Conservation (phyloP, 2,329 filamentous ascomycete species). For the Sporothrix sp. region DNA sequence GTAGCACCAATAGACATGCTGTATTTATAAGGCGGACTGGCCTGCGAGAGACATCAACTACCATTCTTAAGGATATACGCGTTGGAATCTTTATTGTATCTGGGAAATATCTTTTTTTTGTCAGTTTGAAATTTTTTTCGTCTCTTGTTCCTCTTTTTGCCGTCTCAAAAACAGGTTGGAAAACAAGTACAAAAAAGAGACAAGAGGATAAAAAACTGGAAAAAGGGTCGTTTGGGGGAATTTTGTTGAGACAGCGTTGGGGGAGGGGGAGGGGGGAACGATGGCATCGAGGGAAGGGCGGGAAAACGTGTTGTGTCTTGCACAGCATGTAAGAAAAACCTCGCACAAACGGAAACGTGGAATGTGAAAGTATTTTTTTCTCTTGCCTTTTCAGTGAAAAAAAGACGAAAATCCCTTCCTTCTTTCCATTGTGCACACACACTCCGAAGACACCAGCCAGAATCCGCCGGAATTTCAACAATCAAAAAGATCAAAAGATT, state of each 20-base stretch:
- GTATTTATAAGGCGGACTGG: too few relatives aligned
- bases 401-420: slow-evolving; percentile 14
- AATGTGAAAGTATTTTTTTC: slow-evolving; percentile 6
- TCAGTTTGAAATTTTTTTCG: not conserved
- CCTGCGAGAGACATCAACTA: not conserved
- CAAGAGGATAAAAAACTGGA: not conserved
- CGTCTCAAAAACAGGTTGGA: not conserved
- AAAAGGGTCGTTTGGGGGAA: too few relatives aligned
- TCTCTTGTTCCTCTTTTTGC: slow-evolving; percentile 2
- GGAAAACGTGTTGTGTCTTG: slow-evolving; percentile 10
- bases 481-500: slow-evolving; percentile 47
- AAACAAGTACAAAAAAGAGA: slow-evolving; percentile 3
- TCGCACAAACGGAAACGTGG: slow-evolving; percentile 11
- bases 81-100: slow-evolving; percentile 6
- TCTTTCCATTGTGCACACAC: slow-evolving; percentile 50
- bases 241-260: slow-evolving; percentile 11
- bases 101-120: slow-evolving; percentile 7
- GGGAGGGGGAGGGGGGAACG: not conserved
- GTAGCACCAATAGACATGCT: too few relatives aligned
- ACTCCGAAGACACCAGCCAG: not conserved
- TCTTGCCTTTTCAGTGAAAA: slow-evolving; percentile 10
- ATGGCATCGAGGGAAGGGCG: slow-evolving; percentile 3
- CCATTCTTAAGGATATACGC: not conserved
- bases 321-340: slow-evolving; percentile 11
- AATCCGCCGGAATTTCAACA: not conserved